Evolutionary conservation across 495 filamentous ascomycete genomes (phyloP).

Genomic region (Trichoderma parareesei): DNA sequence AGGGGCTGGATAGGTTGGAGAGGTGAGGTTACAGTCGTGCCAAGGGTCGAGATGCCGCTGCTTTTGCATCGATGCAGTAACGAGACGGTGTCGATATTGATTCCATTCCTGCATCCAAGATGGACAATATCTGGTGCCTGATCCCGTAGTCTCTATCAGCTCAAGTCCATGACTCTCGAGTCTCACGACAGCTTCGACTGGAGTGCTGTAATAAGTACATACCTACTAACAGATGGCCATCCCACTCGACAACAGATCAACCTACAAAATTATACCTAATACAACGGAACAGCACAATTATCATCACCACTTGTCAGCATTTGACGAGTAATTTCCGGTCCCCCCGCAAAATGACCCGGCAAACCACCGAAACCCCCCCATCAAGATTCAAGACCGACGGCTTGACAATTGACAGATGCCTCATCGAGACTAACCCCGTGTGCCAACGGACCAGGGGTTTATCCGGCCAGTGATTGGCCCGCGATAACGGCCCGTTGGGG

Average conservation of each 20-base stretch:
- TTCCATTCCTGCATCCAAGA: not conserved
- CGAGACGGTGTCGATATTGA: not conserved
- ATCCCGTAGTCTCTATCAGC: no score
- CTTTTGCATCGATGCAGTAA: not conserved
- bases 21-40: not conserved
- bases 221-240: no score
- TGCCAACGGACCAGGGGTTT: not conserved
- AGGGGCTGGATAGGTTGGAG: not conserved
- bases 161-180: no score
- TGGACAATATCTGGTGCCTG: no score
- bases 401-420: not conserved
- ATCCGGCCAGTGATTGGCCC: not conserved
- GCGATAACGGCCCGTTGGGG: constrained; percentile 1
- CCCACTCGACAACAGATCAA: no score
- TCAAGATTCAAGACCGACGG: not conserved
- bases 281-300: no score
- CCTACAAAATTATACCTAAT: no score
- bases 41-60: not conserved
- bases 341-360: constrained; percentile 9
- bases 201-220: no score
- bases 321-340: not conserved
- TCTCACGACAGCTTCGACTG: no score
- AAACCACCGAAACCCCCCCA: not conserved
- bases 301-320: not conserved
- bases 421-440: not conserved